phyloP scores from a whole-genome alignment of 805 yeast genomes.

The Myxozyma vanderwaltii region DNA sequence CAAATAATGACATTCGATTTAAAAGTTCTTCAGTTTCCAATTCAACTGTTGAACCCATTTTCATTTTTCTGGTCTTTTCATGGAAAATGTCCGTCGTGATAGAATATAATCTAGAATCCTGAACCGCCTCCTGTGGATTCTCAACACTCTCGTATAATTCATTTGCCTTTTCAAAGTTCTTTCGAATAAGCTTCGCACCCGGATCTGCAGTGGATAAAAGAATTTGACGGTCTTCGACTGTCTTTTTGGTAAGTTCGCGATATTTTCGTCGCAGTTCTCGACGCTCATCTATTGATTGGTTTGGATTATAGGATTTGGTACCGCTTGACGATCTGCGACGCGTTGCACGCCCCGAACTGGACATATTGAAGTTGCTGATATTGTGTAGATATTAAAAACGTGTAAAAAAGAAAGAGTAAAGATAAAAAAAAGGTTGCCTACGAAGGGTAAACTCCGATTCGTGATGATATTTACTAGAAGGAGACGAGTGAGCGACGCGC shows the following conservation, averaged over 20 bases:
- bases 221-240: constrained; percentile 18
- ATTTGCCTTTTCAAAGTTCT: constrained; percentile 16
- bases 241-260: constrained; percentile 15
- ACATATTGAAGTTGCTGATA: neutral
- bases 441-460: too few relatives aligned
- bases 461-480: too few relatives aligned
- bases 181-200: constrained; percentile 7
- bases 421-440: too few relatives aligned
- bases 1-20: neutral
- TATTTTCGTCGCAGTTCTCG: constrained; percentile 23
- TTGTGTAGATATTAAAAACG: neutral
- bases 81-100: constrained; percentile 21
- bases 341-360: neutral
- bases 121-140: constrained; percentile 30
- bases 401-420: too few relatives aligned
- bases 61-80: constrained; percentile 21
- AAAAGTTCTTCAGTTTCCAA: constrained; percentile 31
- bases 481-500: too few relatives aligned
- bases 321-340: neutral
- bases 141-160: constrained; percentile 21
- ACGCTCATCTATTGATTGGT: constrained; percentile 18
- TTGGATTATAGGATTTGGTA: constrained; percentile 17
- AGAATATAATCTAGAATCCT: constrained; percentile 29
- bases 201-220: constrained; percentile 11
- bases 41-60: constrained; percentile 26